Evolutionary conservation across 192 early-diverging fungal species (phyloP).

Genomic region (Paraglomus brasilianum): DNA sequence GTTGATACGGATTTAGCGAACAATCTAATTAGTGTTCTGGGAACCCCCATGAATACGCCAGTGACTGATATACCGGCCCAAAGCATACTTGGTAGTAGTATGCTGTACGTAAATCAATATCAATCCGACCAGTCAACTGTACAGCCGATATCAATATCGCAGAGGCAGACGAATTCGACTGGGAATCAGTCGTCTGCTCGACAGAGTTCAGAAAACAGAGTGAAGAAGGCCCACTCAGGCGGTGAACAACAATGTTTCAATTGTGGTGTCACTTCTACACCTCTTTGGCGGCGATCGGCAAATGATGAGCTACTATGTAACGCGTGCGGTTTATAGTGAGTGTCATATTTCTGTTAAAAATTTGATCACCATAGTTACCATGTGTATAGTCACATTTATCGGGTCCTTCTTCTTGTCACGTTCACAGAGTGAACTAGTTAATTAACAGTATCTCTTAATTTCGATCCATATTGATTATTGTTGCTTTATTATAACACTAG

Average conservation of each 20-base stretch:
- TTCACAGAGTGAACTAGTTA: neutral
- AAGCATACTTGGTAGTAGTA: constrained; percentile 10
- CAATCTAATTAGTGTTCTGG: neutral
- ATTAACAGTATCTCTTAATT: constrained; percentile 1
- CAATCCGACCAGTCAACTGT: neutral
- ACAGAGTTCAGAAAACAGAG: neutral
- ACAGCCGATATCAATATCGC: neutral
- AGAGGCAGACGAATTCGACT: neutral
- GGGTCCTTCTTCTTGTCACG: neutral
- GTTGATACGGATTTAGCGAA: neutral
- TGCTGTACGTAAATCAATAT: constrained; percentile 22
- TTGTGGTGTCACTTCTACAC: constrained; percentile 81
- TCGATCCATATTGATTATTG: neutral
- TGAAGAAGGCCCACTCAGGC: constrained; percentile 22
- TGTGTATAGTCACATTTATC: neutral
- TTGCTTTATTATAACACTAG: constrained; percentile 24
- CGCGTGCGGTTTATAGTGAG: constrained; percentile 93
- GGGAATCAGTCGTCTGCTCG: neutral
- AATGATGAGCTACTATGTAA: constrained; percentile 91
- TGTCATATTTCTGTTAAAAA: neutral
- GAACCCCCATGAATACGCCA: constrained; percentile 9
- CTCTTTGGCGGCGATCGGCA: constrained; percentile 88
- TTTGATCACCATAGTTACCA: constrained; percentile 6
- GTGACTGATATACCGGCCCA: neutral
- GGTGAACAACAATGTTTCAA: constrained; percentile 44